These are phyloP conservation scores for Akanthomyces dipterigenus DNA, from an alignment of 2,329 filamentous ascomycete species.

Conservation along the genomic window DNA sequence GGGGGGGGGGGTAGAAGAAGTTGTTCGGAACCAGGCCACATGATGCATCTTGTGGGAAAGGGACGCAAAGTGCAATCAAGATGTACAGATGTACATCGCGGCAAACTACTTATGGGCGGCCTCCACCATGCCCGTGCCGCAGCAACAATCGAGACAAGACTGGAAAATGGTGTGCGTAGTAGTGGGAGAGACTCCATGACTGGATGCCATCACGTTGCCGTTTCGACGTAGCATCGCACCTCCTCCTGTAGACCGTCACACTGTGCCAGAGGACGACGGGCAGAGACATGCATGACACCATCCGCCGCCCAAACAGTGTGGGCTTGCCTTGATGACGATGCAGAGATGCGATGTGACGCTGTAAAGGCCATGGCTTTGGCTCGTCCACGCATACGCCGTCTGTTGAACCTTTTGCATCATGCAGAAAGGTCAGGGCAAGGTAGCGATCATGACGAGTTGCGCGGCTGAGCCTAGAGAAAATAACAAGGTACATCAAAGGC, in stretches of 20 bases:
- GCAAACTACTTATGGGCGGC: not conserved
- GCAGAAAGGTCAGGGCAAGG: not conserved
- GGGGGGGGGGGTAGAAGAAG: too few species aligned
- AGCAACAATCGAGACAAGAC: too few species aligned
- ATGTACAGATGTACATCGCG: conserved; percentile 5
- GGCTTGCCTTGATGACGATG: not conserved
- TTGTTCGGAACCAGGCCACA: not conserved
- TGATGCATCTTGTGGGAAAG: not conserved
- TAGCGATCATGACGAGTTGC: too few species aligned
- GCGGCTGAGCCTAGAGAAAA: too few species aligned
- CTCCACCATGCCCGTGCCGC: not conserved
- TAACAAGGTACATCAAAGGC: too few species aligned
- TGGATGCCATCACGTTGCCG: not conserved
- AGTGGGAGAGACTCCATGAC: not conserved
- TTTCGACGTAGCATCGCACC: not conserved
- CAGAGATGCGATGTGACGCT: not conserved
- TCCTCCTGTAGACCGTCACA: not conserved
- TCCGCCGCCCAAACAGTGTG: not conserved
- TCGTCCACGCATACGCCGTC: not conserved
- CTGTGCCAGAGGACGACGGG: not conserved
- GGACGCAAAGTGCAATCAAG: not conserved
- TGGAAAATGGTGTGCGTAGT: not conserved
- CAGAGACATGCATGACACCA: not conserved
- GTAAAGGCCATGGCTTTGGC: not conserved
- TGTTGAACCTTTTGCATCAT: not conserved